Evolutionary conservation across 2,329 filamentous ascomycete genomes (phyloP), one percentile per base, ranked within the genome.

Genomic region (Colletotrichum caudatum): DNA sequence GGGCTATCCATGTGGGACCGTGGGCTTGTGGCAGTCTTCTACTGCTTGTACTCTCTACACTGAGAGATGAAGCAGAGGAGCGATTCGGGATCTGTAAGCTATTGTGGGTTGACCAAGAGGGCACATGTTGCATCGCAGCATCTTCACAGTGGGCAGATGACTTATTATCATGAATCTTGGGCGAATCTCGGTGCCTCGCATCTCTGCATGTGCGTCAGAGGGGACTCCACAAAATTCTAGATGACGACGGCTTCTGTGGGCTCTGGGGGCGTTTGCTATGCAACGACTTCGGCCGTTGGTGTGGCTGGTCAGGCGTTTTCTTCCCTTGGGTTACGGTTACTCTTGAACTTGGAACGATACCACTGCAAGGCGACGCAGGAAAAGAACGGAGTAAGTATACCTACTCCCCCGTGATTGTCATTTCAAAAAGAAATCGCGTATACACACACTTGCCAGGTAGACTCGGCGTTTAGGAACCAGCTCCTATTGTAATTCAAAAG

Each of bases 1-100:
- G 86, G 87, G 86, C 84, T 85, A 84, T 77, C 82, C 69, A 58
- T 62, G 57, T 79, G 76, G 74, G 79, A 76, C 78, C 76, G 77
- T 62, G 74, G 78, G 77, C 78, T 78, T 78, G 76, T 78, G 79
- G 77, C 75, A 67, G 59, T 64, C 54, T 69, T 37, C 48, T 26
- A 16, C 18, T 20, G 5, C 46, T 48, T 37, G 66, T 37, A 53
- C n/a, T 64, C 51, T 71, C 66, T 66, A 64, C 39, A 46, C 39
- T 23, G 56, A 53, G 50, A 20, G 23, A 53, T 3, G 26, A 20
- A 61, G 41, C 46, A 69, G 58, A 56, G 63, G 60, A 66, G 53
- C 69, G 48, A 60, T 41, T 51, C 50, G 71, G 69, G 64, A 67
- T 64, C 64, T 71, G 68, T 73, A 66, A 64, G 73, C 71, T 74